Evolutionary conservation across 768 basidiomycete species (phyloP).

Genomic region (Roridomyces roridus): DNA sequence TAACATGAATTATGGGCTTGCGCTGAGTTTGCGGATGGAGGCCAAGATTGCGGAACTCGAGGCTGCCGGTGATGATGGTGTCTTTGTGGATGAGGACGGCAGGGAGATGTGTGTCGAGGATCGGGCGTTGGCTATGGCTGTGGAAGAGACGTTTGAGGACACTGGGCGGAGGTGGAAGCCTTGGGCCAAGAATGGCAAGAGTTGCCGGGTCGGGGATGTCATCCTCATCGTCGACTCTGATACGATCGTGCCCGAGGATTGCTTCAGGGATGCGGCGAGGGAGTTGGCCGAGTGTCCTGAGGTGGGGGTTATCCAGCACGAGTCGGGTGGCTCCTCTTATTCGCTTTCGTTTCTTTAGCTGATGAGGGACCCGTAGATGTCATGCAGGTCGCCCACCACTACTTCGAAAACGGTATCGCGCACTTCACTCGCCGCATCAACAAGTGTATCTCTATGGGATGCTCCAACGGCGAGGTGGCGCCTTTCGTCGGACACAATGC

Average conservation of each 20-base stretch:
- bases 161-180: constrained; percentile 67
- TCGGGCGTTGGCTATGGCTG: constrained; percentile 70
- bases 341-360: constrained; percentile 1
- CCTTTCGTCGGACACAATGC: constrained; percentile 91
- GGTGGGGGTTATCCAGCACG: constrained; percentile 90
- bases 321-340: constrained; percentile 62
- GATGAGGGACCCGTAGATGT: constrained; percentile 55
- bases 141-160: constrained; percentile 74
- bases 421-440: constrained; percentile 91
- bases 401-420: constrained; percentile 90
- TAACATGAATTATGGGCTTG: constrained; percentile 85
- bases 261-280: constrained; percentile 87
- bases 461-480: constrained; percentile 82
- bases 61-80: constrained; percentile 39
- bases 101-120: constrained; percentile 58
- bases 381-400: constrained; percentile 89
- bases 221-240: constrained; percentile 86
- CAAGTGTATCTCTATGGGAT: constrained; percentile 78
- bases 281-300: constrained; percentile 85
- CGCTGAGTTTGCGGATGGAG: constrained; percentile 70
- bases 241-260: constrained; percentile 85
- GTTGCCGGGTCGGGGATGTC: constrained; percentile 78
- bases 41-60: constrained; percentile 56
- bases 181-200: constrained; percentile 79
- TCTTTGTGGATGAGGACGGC: constrained; percentile 45